These are phyloP conservation scores for Ilex paraguariensis DNA, from an alignment of 305 asterid genomes.

Conservation along the genomic window DNA sequence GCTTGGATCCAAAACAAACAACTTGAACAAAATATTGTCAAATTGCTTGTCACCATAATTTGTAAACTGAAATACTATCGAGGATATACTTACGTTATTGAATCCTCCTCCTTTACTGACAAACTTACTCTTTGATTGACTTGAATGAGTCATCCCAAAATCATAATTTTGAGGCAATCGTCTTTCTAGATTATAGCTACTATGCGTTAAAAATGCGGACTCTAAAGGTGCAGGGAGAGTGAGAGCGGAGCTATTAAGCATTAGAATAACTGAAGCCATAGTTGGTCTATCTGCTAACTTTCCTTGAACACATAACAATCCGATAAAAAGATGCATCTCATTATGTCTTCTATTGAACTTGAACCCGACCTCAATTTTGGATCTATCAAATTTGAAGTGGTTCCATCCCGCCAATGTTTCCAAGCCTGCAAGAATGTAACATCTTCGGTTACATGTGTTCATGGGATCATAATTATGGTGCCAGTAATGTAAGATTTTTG, in stretches of 20 bases:
- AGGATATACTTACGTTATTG: slow-evolving; percentile 17
- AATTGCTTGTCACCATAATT: too few species aligned
- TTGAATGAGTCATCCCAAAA: too few species aligned
- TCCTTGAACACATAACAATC: slow-evolving; percentile 4
- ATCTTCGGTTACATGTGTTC: background rate
- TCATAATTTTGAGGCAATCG: background rate
- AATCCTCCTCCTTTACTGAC: slow-evolving; percentile 9
- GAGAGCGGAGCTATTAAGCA: slow-evolving; percentile 31
- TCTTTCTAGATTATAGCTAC: slow-evolving; percentile 5
- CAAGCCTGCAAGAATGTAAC: slow-evolving; percentile 20
- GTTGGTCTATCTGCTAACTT: slow-evolving; percentile 32
- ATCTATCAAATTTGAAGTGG: slow-evolving; percentile 5
- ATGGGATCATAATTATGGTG: too few species aligned
- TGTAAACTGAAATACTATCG: background rate
- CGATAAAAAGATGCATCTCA: slow-evolving; percentile 34
- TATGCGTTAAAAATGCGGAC: slow-evolving; percentile 28
- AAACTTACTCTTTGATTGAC: background rate
- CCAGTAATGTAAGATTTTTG: too few species aligned
- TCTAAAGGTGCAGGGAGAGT: slow-evolving; percentile 23
- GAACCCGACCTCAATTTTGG: slow-evolving; percentile 14
- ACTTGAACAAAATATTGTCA: too few species aligned
- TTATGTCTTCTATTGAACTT: slow-evolving; percentile 15
- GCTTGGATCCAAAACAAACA: too few species aligned
- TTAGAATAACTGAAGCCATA: slow-evolving; percentile 30
- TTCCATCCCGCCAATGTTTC: slow-evolving; percentile 34